phyloP scores from a whole-genome alignment of 129 eudicot genomes.

The Escallonia herrerae region DNA sequence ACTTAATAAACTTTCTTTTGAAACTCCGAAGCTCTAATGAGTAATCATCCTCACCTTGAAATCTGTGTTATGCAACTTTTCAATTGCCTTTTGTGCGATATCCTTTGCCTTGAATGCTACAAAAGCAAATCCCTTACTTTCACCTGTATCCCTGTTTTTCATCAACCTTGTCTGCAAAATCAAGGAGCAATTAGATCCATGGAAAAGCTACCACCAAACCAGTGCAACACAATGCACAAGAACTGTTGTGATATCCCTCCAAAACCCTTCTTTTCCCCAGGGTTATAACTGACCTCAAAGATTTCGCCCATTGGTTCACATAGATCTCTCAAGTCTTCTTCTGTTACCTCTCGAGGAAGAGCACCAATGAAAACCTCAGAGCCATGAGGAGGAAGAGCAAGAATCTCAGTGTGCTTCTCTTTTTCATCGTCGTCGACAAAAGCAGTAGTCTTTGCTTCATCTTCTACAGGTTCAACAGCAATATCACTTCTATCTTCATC shows the following conservation, averaged over 20 bases:
- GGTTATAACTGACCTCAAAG: slow-evolving; percentile 53
- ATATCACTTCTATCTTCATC: slow-evolving; percentile 37
- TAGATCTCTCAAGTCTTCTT: slow-evolving; percentile 83
- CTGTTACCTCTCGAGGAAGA: slow-evolving; percentile 75
- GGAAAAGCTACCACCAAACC: not conserved
- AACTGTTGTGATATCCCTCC: too few relatives aligned
- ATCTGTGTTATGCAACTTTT: slow-evolving; percentile 79
- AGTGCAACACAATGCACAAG: too few relatives aligned
- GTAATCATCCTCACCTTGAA: slow-evolving; percentile 44
- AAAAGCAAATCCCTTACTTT: slow-evolving; percentile 89
- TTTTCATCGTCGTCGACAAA: slow-evolving; percentile 30
- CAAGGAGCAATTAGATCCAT: not conserved
- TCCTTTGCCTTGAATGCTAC: slow-evolving; percentile 80
- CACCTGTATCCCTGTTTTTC: slow-evolving; percentile 92
- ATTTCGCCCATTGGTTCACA: slow-evolving; percentile 86
- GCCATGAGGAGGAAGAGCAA: slow-evolving; percentile 91
- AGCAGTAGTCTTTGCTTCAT: slow-evolving; percentile 32
- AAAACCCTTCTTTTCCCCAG: not conserved
- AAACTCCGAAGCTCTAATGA: not conserved
- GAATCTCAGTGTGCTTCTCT: slow-evolving; percentile 63
- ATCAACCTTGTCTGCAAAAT: slow-evolving; percentile 63
- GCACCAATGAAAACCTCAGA: slow-evolving; percentile 96
- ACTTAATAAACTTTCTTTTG: too few relatives aligned
- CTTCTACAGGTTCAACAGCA: slow-evolving; percentile 30
- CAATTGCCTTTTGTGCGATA: slow-evolving; percentile 84